These are phyloP conservation scores for Uronychia setigera DNA, from an alignment of 73 alveolate species.

Conservation along the genomic window DNA sequence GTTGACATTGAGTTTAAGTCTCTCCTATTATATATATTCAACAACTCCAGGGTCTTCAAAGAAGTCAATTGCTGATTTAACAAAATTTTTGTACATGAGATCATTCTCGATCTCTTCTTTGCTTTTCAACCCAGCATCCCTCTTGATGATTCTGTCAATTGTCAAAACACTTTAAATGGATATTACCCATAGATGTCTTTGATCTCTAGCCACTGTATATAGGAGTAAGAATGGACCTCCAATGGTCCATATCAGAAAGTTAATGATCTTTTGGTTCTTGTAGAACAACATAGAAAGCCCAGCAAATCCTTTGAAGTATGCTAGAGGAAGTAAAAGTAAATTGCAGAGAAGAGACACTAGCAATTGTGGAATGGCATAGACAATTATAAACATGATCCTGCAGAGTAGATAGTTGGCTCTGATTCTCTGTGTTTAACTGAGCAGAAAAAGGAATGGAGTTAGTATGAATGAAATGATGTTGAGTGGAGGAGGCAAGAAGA, in stretches of 20 bases:
- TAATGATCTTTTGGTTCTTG: not conserved
- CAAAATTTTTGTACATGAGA: slow-evolving; percentile 15
- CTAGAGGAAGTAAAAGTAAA: not conserved
- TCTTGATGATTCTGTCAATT: not conserved
- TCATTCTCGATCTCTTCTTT: no score
- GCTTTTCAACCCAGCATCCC: no score
- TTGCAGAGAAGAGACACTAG: slow-evolving; percentile 3
- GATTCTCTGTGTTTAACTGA: not conserved
- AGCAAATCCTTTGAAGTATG: slow-evolving; percentile 25
- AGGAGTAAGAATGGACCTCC: slow-evolving; percentile 7
- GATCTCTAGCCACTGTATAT: not conserved
- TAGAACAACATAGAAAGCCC: not conserved
- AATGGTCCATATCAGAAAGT: slow-evolving; percentile 5
- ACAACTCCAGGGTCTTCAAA: slow-evolving; percentile 26
- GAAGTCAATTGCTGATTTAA: slow-evolving; percentile 6
- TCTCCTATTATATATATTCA: no score
- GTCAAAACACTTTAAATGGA: not conserved
- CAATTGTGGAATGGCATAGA: slow-evolving; percentile 21
- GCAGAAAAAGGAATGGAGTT: not conserved
- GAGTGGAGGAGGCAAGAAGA: slow-evolving; percentile 33
- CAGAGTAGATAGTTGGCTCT: slow-evolving; percentile 11
- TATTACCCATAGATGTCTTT: not conserved
- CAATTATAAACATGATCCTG: slow-evolving; percentile 6
- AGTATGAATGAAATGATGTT: slow-evolving; percentile 6
- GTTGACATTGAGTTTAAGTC: no score